These are phyloP conservation scores for Entonaema liquescens DNA, from an alignment of 495 filamentous ascomycete species.

Conservation along the genomic window DNA sequence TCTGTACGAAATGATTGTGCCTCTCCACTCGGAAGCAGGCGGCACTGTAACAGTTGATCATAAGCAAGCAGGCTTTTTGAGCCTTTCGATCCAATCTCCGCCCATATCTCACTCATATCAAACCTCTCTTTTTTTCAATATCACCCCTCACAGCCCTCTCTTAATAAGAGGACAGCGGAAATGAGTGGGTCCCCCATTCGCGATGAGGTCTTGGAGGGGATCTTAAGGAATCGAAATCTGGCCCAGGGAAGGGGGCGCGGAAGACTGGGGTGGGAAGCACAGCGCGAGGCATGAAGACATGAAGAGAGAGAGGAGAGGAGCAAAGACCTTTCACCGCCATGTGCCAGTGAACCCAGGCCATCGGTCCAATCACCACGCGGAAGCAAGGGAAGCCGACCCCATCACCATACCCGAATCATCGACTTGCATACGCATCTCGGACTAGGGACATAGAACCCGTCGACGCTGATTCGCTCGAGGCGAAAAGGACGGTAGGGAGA, in stretches of 20 bases:
- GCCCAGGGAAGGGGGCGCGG: conserved; percentile 11
- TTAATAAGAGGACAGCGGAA: conserved; percentile 4
- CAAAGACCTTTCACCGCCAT: conserved; percentile 44
- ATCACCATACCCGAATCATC: conserved; percentile 42
- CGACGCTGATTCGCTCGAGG: conserved; percentile 34
- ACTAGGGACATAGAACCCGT: conserved; percentile 21
- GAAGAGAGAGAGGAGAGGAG: conserved; percentile 8
- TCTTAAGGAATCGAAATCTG: conserved; percentile 30
- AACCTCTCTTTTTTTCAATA: conserved; percentile 8
- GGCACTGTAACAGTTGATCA: conserved; percentile 30
- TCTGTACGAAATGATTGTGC: conserved; percentile 37
- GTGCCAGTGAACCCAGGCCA: conserved; percentile 38
- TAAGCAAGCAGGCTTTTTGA: conserved; percentile 32
- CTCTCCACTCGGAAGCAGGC: conserved; percentile 42
- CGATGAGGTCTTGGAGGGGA: conserved; percentile 16
- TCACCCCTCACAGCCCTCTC: background rate
- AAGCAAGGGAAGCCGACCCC: conserved; percentile 32
- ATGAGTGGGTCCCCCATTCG: conserved; percentile 7
- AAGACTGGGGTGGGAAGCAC: background rate
- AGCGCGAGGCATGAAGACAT: background rate
- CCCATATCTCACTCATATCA: conserved; percentile 15
- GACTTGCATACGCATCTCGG: conserved; percentile 35
- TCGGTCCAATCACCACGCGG: conserved; percentile 44
- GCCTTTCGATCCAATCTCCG: conserved; percentile 33
- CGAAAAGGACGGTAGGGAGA: conserved; percentile 14